Conservation (phyloP, 805 yeast genomes). For the Candida nitratophila region DNA sequence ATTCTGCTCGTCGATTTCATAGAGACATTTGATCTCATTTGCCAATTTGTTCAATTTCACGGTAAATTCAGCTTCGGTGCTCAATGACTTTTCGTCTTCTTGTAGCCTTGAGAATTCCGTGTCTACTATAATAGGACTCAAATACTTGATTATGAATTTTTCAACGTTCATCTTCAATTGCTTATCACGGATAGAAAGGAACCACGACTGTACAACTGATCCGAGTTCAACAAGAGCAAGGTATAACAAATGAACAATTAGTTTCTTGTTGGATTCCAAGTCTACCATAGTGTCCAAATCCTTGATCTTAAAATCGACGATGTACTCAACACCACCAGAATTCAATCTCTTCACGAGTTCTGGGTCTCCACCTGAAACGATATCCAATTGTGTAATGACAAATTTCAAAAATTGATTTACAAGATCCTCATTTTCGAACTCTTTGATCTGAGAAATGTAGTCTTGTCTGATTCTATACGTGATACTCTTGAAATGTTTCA, state of each 20-base stretch:
- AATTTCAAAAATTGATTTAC: slow-evolving; percentile 45
- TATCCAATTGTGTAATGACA: slow-evolving; percentile 47
- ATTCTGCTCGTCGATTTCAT: slow-evolving; percentile 79
- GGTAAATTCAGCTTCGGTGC: slow-evolving; percentile 39
- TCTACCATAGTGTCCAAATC: slow-evolving; percentile 20
- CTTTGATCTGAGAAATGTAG: slow-evolving; percentile 53
- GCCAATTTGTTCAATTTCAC: slow-evolving; percentile 55
- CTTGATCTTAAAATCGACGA: slow-evolving; percentile 15
- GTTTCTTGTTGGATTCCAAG: slow-evolving; percentile 16
- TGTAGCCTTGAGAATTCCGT: slow-evolving; percentile 37
- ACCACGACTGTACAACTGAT: slow-evolving; percentile 62
- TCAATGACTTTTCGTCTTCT: slow-evolving; percentile 17
- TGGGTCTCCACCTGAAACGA: slow-evolving; percentile 15
- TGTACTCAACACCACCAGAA: slow-evolving; percentile 1
- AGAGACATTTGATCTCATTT: slow-evolving; percentile 65
- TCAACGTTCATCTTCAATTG: slow-evolving; percentile 57
- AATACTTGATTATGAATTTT: slow-evolving; percentile 47
- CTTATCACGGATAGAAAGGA: slow-evolving; percentile 57
- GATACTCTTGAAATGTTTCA: slow-evolving; percentile 55
- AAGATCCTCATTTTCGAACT: slow-evolving; percentile 24
- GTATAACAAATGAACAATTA: slow-evolving; percentile 46
- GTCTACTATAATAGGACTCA: slow-evolving; percentile 59
- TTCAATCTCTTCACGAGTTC: slow-evolving; percentile 16
- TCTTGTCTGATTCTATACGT: slow-evolving; percentile 56
- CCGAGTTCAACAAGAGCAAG: slow-evolving; percentile 45